Base-by-base conservation (phyloP, 352 stramenopile species). In the Globisporangium nunn region DNA sequence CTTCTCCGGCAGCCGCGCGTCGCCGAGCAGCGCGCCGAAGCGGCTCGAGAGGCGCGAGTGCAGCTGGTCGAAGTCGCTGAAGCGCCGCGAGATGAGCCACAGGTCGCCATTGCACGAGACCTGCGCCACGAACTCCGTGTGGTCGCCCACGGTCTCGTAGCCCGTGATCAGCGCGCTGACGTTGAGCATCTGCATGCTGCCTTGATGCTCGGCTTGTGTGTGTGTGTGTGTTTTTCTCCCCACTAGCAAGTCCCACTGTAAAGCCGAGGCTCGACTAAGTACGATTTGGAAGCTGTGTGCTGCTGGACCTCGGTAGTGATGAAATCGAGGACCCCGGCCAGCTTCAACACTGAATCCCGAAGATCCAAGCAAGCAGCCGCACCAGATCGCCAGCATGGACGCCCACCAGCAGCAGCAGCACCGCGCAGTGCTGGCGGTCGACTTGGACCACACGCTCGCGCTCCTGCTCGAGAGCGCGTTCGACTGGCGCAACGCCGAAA, bases 51-150 rank as follows among this genome's bases (percentile, higher is more conserved):
- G 74, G 14, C 76, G 77, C 66, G 75, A 75, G 54, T 93, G 83
- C 18, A 93, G 79, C 67, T 93, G 83, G 54, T 93, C 83, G 68
- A 93, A 93, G 74, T 93, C 83, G 58, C 83, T 93, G 59, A 91
- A 93, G 50, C 83, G 83, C 33, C 83, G 74, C 18, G 79, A 91
- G 49, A 93, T 89, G 58, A 87, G 71, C 81, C 81, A 93, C 48
- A 90, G 57, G n/a, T 78, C 79, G 54, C 78, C 81, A 59, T 88
- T 89, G 61, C 83, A 93, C 58, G 78, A 88, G 41, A 73, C 82
- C 80, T 93, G 78, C 31, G 87, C 72, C 56, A 90, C 71, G 66
- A 89, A 93, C 73, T 93, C 82, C 45, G 82, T 93, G 77, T 93
- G 82, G 70, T 93, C 82, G 50, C 78, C 82, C 37, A 93, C 80